Evolutionary conservation across 23 red algal genomes (phyloP), one percentile per base, ranked within the genome.

Genomic region (Cyanidium caldarium): DNA sequence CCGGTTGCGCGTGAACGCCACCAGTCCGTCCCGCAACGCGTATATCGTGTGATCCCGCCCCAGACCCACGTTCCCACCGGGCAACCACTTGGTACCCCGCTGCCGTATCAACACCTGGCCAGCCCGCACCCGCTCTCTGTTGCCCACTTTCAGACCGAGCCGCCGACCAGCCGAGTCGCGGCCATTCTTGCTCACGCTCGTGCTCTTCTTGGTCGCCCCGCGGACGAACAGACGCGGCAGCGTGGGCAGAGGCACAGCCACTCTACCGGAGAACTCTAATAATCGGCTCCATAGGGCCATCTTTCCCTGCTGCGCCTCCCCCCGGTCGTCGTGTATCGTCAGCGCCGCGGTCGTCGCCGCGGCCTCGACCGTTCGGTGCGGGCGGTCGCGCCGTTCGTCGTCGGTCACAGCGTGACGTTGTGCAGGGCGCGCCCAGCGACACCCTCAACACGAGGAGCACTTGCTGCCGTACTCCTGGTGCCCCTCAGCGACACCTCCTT

Each of bases 21-120:
- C 79, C 10, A 68, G 35, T 2, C 86, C 86, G 29, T 35, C 33
- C 57, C 33, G 34, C 14, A 91, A 66, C 21, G 86, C 78, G 42
- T 56, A 91, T 20, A 91, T 56, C 20, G 86, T 83, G 74, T 91
- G 73, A 57, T 91, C 79, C 21, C 86, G 86, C 17, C 79, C 86
- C 5, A 70, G 65, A 0, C 79, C 86, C 15, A 84, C 79, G 36
- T 68, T 73, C 45, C 67, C 38, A 2, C 74, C 79, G 29, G 86
- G 58, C n/a, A 34, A 70, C 73, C 77, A 72, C 1, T 65, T 44
- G 30, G 73, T 72, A 30, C 86, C 86, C 0, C 73, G 79, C 40
- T 91, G 86, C 31, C 86, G 79, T 39, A 91, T 72, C 14, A 91
- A 42, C 34, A 91, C 73, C 29, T 83, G 46, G 23, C 86, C 86